These are phyloP conservation scores for Sarocladiaceae sp. DNA, from an alignment of 2,329 filamentous ascomycete species.

Conservation along the genomic window DNA sequence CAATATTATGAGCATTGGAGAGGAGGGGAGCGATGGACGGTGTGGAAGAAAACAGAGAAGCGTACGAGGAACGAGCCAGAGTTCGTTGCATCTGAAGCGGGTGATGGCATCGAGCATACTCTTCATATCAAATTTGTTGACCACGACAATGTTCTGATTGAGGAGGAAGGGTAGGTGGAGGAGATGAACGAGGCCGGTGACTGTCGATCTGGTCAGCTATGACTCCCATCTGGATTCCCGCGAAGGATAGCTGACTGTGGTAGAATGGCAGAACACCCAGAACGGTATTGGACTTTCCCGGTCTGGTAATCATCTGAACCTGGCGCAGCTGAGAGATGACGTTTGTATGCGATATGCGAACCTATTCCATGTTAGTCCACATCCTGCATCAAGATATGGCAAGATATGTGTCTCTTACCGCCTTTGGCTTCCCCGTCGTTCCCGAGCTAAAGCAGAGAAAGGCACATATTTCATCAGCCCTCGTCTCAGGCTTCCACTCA, in stretches of 20 bases:
- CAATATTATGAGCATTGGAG: neutral
- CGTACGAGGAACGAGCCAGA: neutral
- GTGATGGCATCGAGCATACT: neutral
- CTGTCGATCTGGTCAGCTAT: neutral
- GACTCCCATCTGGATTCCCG: neutral
- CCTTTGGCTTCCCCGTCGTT: slow-evolving; percentile 1
- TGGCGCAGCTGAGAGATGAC: neutral
- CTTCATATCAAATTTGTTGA: neutral
- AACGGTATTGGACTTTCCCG: neutral
- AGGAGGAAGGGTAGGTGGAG: neutral
- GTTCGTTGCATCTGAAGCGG: neutral
- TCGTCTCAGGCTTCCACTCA: neutral
- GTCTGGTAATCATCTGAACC: neutral
- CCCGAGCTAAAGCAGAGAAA: neutral
- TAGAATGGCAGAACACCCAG: neutral
- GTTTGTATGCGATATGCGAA: neutral
- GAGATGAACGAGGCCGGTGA: neutral
- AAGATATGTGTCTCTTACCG: neutral
- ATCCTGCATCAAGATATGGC: neutral
- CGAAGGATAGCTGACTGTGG: neutral
- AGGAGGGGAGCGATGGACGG: neutral
- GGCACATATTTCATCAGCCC: neutral
- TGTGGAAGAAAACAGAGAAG: neutral
- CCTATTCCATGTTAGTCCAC: neutral
- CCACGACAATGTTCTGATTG: neutral